Evolutionary conservation across 129 eudicot species (phyloP), one percentile per base, ranked within the genome.

Genomic region (Dittrichia graveolens): DNA sequence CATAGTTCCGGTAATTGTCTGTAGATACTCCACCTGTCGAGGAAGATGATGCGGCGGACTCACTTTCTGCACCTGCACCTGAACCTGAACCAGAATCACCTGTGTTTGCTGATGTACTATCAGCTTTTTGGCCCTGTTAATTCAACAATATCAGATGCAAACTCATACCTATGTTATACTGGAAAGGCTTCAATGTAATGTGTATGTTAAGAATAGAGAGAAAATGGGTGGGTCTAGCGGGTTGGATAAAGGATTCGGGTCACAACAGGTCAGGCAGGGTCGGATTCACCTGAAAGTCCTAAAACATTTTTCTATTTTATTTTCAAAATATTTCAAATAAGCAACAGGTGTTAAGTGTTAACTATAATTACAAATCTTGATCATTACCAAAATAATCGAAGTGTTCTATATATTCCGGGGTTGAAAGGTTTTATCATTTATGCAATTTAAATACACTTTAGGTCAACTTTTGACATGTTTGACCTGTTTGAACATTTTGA

Each of bases 1-100:
- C 96, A 77, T 92, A 92, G 87, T 92, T 92, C 68, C 80, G 63
- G 83, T 64, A 10, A 64, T 87, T 89, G 78, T 89, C 89, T 39
- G 81, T 77, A 35, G 97, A 85, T 5, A 66, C 87, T 18, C 83
- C 87, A 59, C 87, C 35, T 24, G 86, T 74, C 24, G 69, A 64
- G 42, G 88, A 69, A 15, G 96, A 74, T 12, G 79, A 58, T 43
- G 81, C 43, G 3, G 52, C 81, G 73, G 79, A 78, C 63, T 88
- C 83, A 52, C 84, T 86, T 60, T 85, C 86, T 48, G 61, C 8
- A 46, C 69, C 69, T 11, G 55, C 0, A 72, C 68, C 48, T 3
- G 48, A 18, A 16, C 62, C 66, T 11, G 44, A 16, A 67, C 82
- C 85, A 58, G 44, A 16, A 67, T 81, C 85, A 58, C 85, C 90